phyloP scores from a whole-genome alignment of 2,329 filamentous ascomycete species.

The Akanthomyces lecanii region DNA sequence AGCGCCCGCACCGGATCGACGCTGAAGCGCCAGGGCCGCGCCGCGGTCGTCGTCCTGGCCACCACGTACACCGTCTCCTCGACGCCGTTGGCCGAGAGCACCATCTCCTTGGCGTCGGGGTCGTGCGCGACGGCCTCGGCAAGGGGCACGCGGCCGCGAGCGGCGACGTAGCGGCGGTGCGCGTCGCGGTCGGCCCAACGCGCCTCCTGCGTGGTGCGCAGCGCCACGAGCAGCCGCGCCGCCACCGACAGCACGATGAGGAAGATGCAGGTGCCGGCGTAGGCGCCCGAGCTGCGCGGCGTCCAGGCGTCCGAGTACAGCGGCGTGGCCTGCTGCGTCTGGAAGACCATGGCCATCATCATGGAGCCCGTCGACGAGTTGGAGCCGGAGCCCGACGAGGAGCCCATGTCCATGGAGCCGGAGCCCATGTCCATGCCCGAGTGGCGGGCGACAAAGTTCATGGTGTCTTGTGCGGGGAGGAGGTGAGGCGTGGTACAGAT shows the following conservation, averaged over 20 bases:
- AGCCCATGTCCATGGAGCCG: slow-evolving; percentile 15
- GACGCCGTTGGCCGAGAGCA: slow-evolving; percentile 69
- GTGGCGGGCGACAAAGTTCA: slow-evolving; percentile 10
- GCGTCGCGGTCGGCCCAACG: slow-evolving; percentile 68
- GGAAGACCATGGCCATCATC: slow-evolving; percentile 55
- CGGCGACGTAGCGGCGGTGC: slow-evolving; percentile 70
- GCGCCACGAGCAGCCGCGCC: slow-evolving; percentile 67
- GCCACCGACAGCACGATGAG: slow-evolving; percentile 70
- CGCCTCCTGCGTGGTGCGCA: slow-evolving; percentile 59
- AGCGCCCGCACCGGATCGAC: slow-evolving; percentile 71
- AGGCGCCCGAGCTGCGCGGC: slow-evolving; percentile 63
- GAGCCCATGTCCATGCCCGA: slow-evolving; percentile 7
- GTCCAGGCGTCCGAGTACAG: slow-evolving; percentile 67
- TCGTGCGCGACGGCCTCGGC: slow-evolving; percentile 57
- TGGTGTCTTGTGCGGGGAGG: background rate
- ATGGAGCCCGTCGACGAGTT: background rate
- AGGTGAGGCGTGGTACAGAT: background rate
- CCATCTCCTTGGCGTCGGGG: slow-evolving; percentile 58
- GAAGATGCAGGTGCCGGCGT: slow-evolving; percentile 90
- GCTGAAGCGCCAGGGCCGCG: slow-evolving; percentile 73
- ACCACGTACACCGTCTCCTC: slow-evolving; percentile 79
- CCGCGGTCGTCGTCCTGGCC: slow-evolving; percentile 47
- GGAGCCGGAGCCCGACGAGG: background rate
- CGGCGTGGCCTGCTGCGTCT: slow-evolving; percentile 45
- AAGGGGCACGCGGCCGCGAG: slow-evolving; percentile 59